A percentile compares a stretch with the other conserved stretches of the same genome.
Conservation (phyloP, 78 protist genomes). For the Polysphondylium violaceum region DNA sequence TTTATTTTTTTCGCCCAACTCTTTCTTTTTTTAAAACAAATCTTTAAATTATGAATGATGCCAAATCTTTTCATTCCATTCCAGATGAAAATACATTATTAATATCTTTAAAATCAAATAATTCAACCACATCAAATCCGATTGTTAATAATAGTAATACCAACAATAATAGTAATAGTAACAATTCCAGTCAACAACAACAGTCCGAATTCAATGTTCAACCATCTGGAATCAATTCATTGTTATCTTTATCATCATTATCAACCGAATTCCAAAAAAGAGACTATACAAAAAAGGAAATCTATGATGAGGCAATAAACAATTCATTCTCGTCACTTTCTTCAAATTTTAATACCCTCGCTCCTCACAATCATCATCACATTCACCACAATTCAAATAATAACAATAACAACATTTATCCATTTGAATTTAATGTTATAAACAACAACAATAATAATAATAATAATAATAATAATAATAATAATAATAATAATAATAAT, state of each 20-base stretch:
- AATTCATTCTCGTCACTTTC: neutral
- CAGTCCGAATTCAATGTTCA: too few relatives aligned
- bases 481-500: neutral
- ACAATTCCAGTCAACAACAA: too few relatives aligned
- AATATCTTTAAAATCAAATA: neutral
- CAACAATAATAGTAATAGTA: neutral
- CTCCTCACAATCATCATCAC: neutral
- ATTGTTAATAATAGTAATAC: neutral
- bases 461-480: slow-evolving; percentile 14
- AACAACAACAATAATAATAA: neutral
- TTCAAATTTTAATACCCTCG: neutral
- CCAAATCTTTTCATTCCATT: slow-evolving; percentile 1
- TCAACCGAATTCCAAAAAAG: neutral
- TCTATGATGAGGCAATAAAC: neutral
- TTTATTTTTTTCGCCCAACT: too few relatives aligned
- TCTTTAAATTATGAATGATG: neutral
- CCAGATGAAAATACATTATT: neutral
- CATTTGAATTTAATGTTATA: neutral
- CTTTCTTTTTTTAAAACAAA: too few relatives aligned
- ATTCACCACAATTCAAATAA: too few relatives aligned
- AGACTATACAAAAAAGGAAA: neutral
- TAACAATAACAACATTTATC: neutral
- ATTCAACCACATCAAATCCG: neutral
- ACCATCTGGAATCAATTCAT: too few relatives aligned
- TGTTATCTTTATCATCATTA: neutral